Conservation (phyloP, 108 stramenopile genomes). For the Schizochytrium sp. region DNA sequence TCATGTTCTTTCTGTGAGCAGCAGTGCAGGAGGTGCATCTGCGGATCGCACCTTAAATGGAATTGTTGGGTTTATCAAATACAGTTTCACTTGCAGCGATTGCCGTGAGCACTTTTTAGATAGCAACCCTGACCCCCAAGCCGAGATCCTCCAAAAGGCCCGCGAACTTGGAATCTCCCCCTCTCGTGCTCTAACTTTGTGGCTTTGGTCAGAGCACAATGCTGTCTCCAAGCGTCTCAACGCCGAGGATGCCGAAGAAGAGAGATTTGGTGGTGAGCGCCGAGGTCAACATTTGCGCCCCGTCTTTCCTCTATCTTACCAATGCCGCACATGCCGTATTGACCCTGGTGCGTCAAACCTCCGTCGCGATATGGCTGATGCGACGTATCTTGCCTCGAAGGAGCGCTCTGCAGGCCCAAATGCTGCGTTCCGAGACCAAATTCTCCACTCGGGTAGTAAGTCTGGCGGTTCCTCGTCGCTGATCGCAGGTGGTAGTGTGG, state of each 20-base stretch:
- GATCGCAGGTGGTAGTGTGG: background rate
- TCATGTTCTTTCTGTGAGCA: conserved; percentile 8
- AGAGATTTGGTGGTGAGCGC: background rate
- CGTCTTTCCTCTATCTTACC: background rate
- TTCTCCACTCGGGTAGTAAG: background rate
- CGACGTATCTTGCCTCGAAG: background rate
- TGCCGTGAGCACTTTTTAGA: conserved; percentile 45
- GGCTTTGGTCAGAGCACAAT: conserved; percentile 37
- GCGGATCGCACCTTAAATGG: conserved; percentile 8
- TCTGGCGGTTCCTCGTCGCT: background rate
- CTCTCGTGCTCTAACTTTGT: conserved; percentile 20
- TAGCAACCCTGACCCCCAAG: conserved; percentile 33
- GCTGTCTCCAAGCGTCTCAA: conserved; percentile 51
- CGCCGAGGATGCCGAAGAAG: conserved; percentile 23
- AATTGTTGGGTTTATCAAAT: background rate
- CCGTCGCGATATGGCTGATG: background rate
- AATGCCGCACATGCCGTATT: conserved; percentile 23
- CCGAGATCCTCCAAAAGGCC: conserved; percentile 6
- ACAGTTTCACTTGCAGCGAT: conserved; percentile 49
- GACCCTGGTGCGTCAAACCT: background rate
- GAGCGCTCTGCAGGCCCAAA: conserved; percentile 8
- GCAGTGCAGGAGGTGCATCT: conserved; percentile 27
- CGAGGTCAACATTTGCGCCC: background rate
- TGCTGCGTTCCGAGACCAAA: background rate
- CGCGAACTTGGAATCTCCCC: background rate